Base-by-base conservation (phyloP, 2,329 filamentous ascomycete species). In the Emmonsiellopsis sp. region DNA sequence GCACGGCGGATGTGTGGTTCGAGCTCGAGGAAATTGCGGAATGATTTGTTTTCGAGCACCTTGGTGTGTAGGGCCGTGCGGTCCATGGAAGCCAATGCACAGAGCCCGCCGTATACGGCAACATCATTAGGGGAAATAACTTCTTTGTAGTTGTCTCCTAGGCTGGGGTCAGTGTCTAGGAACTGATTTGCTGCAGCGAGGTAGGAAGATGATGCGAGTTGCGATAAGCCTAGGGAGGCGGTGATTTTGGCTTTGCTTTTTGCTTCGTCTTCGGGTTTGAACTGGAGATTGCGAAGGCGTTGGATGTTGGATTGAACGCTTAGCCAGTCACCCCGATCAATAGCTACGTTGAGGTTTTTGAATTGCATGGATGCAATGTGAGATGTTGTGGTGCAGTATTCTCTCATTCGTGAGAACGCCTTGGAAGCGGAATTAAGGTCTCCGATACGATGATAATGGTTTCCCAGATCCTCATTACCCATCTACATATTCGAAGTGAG, bases 1-100 rank as follows among this genome's bases (percentile, higher is more conserved):
- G 93, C 92, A 55, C 91, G 91, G 58, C 93, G 87, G 57, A 98
- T 87, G 64, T 97, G 92, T 3, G 92, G 90, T 70, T 97, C 93
- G 0, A 94, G 79, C 68, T 97, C 93, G 11, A 98, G 80, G 66
- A 93, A 95, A 45, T 81, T 83, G 51, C 93, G 86, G 74, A 98
- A 98, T 9, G 79, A 76, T 35, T 76, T 75, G 65, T 89, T 95
- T 38, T 93, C 88, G 0, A 98, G 80, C 2, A 97, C 89, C 6
- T 77, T 76, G 5, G 72, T 74, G 67, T 93, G 86, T 20, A 98
- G 77, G 57, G 89, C 83, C 7, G 78, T 75, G 47, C 93, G 83
- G 55, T 87, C 80, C 87, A 97, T 94, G 1, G 89, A 90, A 30
- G 92, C 92, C 26, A 98, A 80, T 5, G 93, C 89, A 59, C 92